These are phyloP conservation scores for Chaetomium cochliodes DNA, from an alignment of 495 filamentous ascomycete species.

Conservation along the genomic window DNA sequence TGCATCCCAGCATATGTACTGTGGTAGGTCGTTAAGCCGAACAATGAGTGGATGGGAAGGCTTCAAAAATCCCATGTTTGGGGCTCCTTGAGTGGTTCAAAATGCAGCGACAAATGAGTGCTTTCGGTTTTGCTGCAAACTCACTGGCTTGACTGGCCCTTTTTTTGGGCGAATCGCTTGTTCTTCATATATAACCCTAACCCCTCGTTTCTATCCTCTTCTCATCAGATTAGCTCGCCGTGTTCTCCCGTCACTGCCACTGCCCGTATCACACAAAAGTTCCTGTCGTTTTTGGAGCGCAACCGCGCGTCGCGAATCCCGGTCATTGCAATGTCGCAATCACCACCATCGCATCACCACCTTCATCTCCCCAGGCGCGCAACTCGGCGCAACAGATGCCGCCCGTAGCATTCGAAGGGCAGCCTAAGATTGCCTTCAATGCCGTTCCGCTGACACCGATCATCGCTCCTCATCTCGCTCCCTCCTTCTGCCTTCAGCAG, in stretches of 20 bases:
- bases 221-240: not conserved
- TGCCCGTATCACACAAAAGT: too few relatives aligned
- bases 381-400: conserved; percentile 15
- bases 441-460: conserved; percentile 19
- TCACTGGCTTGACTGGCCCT: conserved; percentile 26
- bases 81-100: conserved; percentile 27
- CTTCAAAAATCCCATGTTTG: conserved; percentile 11
- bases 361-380: conserved; percentile 28
- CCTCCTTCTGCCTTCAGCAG: not conserved
- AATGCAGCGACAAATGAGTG: conserved; percentile 9
- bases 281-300: not conserved
- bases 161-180: conserved; percentile 27
- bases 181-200: not conserved
- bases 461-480: conserved; percentile 27
- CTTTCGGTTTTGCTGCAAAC: conserved; percentile 1
- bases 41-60: conserved; percentile 26
- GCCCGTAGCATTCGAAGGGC: conserved; percentile 4
- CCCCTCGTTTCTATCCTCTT: conserved; percentile 9
- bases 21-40: not conserved
- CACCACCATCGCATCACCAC: conserved; percentile 9
- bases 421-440: conserved; percentile 21
- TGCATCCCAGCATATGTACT: conserved; percentile 11
- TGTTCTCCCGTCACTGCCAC: not conserved
- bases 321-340: conserved; percentile 30
- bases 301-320: conserved; percentile 18